Evolutionary conservation across 805 yeast species (phyloP).

Genomic region (Metschnikowia lochheadii): DNA sequence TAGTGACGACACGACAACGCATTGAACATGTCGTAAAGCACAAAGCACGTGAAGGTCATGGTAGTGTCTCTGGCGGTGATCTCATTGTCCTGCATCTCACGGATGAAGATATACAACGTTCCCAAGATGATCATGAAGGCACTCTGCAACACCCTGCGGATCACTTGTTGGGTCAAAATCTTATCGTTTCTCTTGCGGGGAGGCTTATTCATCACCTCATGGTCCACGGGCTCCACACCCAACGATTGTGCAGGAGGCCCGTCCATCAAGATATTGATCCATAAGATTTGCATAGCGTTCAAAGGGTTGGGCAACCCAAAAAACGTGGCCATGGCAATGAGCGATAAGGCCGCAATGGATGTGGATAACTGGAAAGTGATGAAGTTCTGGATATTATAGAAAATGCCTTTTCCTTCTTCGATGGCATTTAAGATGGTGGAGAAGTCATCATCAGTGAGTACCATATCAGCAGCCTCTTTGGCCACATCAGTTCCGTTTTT

Average conservation of each 20-base stretch:
- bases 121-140: constrained; percentile 78
- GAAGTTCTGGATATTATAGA: constrained; percentile 91
- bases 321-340: constrained; percentile 82
- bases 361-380: constrained; percentile 94
- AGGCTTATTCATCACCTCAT: constrained; percentile 93
- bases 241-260: constrained; percentile 98
- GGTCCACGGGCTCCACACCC: constrained; percentile 97
- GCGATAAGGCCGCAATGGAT: constrained; percentile 87
- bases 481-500: constrained; percentile 97
- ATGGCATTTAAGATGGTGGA: constrained; percentile 90
- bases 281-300: constrained; percentile 96
- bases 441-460: constrained; percentile 93
- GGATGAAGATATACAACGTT: constrained; percentile 79
- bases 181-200: constrained; percentile 87
- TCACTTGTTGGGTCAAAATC: constrained; percentile 66
- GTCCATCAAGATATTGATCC: constrained; percentile 98
- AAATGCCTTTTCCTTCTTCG: constrained; percentile 96
- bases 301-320: constrained; percentile 89
- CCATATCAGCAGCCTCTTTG: constrained; percentile 98
- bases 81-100: constrained; percentile 78
- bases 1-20: constrained; percentile 91
- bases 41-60: constrained; percentile 98
- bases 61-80: constrained; percentile 96
- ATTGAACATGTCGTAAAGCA: constrained; percentile 92
- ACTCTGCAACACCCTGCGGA: constrained; percentile 70